Evolutionary conservation across 192 early-diverging fungal genomes (phyloP).

Genomic region (Umbelopsis sp.): DNA sequence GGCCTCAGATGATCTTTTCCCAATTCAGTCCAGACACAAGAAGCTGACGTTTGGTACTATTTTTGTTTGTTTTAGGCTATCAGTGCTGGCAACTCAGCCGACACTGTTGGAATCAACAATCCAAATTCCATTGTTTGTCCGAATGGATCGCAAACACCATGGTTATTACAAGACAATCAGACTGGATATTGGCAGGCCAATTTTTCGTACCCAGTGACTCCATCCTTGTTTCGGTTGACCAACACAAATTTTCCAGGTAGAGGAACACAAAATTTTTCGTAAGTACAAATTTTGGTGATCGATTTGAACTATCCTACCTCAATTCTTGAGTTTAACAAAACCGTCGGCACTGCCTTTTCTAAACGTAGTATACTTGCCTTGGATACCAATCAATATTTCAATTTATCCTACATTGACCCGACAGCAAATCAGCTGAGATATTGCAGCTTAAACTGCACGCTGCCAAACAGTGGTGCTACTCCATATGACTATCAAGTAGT

Average conservation of each 20-base stretch:
- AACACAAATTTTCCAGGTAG: slow-evolving; percentile 58
- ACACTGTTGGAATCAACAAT: slow-evolving; percentile 34
- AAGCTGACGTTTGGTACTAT: not conserved
- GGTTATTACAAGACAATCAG: slow-evolving; percentile 68
- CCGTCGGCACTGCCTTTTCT: not conserved
- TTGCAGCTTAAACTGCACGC: slow-evolving; percentile 37
- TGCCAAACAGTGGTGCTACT: slow-evolving; percentile 32
- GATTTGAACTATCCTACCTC: not conserved
- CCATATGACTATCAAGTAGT: slow-evolving; percentile 49
- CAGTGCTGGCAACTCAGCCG: not conserved
- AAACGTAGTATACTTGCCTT: slow-evolving; percentile 55
- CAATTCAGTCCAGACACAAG: not conserved
- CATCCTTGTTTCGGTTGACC: slow-evolving; percentile 66
- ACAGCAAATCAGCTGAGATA: slow-evolving; percentile 40
- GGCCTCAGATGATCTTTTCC: not conserved
- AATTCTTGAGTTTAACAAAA: not conserved
- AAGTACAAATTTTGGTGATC: not conserved
- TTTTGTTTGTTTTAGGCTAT: slow-evolving; percentile 13
- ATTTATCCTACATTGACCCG: slow-evolving; percentile 66
- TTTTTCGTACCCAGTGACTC: slow-evolving; percentile 56
- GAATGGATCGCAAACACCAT: slow-evolving; percentile 36
- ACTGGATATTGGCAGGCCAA: slow-evolving; percentile 68
- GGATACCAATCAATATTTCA: slow-evolving; percentile 54
- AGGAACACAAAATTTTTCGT: slow-evolving; percentile 63
- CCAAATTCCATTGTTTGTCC: slow-evolving; percentile 38